Conservation (phyloP, 495 filamentous ascomycete species). For the Chaetomium cochliodes region DNA sequence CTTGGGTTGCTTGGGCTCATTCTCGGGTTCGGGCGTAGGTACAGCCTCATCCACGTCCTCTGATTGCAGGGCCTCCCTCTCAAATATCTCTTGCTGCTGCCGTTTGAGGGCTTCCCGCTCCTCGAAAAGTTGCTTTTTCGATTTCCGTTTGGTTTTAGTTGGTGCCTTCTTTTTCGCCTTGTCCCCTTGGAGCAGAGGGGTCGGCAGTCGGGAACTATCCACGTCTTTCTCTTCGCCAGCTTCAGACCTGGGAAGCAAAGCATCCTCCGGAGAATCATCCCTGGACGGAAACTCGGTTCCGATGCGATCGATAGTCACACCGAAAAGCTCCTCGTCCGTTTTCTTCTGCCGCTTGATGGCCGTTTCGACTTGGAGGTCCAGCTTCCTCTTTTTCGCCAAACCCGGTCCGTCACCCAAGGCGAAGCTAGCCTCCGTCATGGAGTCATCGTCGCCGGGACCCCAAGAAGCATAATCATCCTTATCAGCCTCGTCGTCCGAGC, state of each 20-base stretch:
- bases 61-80: constrained; percentile 35
- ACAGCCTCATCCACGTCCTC: constrained; percentile 39
- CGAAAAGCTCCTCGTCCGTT: constrained; percentile 77
- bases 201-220: constrained; percentile 43
- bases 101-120: constrained; percentile 63
- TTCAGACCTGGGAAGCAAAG: constrained; percentile 43
- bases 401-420: constrained; percentile 41
- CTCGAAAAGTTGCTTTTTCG: constrained; percentile 70
- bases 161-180: constrained; percentile 45
- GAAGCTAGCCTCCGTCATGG: constrained; percentile 57
- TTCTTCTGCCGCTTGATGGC: constrained; percentile 69
- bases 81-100: constrained; percentile 43
- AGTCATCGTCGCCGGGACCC: constrained; percentile 52
- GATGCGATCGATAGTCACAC: constrained; percentile 54
- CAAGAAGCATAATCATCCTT: constrained; percentile 59
- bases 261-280: constrained; percentile 36
- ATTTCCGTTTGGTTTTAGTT: constrained; percentile 61
- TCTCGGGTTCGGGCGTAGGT: constrained; percentile 20
- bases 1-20: constrained; percentile 28
- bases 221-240: constrained; percentile 38
- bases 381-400: constrained; percentile 67
- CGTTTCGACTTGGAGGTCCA: constrained; percentile 57
- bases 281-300: constrained; percentile 47
- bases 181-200: constrained; percentile 37
- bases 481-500: constrained; percentile 61